These are phyloP conservation scores for Hymenoscyphus infarciens DNA, from an alignment of 2,329 filamentous ascomycete genomes.

Conservation along the genomic window DNA sequence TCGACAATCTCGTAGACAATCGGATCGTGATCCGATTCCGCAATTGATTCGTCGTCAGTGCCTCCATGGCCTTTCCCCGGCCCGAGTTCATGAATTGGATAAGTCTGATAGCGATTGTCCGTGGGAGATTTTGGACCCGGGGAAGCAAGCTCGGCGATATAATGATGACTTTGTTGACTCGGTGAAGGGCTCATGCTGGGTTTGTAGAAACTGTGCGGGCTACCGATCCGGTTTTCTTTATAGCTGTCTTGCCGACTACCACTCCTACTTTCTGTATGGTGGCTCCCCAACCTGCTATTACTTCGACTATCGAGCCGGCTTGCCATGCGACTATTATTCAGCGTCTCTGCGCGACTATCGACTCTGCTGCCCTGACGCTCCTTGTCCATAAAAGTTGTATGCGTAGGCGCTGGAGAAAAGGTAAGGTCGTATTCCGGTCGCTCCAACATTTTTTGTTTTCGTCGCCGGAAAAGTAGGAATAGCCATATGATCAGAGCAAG, in stretches of 20 bases:
- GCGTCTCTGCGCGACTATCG: conserved; percentile 4
- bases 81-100: conserved; percentile 11
- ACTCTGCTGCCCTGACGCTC: neutral
- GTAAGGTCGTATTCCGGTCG: conserved; percentile 9
- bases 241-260: conserved; percentile 8
- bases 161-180: conserved; percentile 2
- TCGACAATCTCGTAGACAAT: conserved; percentile 13
- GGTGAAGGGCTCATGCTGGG: conserved; percentile 3
- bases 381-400: conserved; percentile 11
- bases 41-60: neutral
- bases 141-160: conserved; percentile 7
- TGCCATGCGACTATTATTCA: conserved; percentile 8
- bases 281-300: conserved; percentile 9
- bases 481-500: conserved; percentile 28
- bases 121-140: neutral
- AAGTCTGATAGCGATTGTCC: conserved; percentile 3
- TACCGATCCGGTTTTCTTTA: neutral
- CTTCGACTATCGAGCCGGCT: conserved; percentile 7
- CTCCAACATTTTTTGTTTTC: conserved; percentile 13
- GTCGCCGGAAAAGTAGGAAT: conserved; percentile 35
- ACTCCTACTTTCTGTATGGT: conserved; percentile 4
- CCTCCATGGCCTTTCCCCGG: conserved; percentile 1
- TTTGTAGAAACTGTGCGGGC: conserved; percentile 6
- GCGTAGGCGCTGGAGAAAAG: conserved; percentile 13
- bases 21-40: conserved; percentile 4